These are phyloP conservation scores for Obelidium mucronatum DNA, from an alignment of 192 early-diverging fungal species.

Conservation along the genomic window DNA sequence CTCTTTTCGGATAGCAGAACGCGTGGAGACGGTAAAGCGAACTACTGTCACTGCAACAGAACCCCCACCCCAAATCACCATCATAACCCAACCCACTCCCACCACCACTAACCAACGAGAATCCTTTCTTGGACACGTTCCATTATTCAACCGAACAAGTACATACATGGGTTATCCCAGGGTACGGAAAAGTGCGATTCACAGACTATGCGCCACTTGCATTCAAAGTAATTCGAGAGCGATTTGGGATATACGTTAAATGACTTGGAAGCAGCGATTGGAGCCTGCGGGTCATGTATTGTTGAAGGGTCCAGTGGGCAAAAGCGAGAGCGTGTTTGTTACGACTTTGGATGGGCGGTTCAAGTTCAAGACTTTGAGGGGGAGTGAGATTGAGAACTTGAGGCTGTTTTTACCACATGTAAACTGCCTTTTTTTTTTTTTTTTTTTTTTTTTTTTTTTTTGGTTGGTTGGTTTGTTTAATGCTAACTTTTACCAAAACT, in stretches of 20 bases:
- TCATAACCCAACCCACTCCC: not conserved
- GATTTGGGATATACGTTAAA: slow-evolving; percentile 38
- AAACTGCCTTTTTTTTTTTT: too few relatives aligned
- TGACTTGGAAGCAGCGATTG: slow-evolving; percentile 30
- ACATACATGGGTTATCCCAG: slow-evolving; percentile 46
- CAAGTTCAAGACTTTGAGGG: slow-evolving; percentile 50
- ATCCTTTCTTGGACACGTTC: not conserved
- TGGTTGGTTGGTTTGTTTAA: not conserved
- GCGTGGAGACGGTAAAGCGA: too few relatives aligned
- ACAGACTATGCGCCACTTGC: slow-evolving; percentile 46
- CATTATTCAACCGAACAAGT: slow-evolving; percentile 38
- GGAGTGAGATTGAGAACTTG: slow-evolving; percentile 46
- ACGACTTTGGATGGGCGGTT: slow-evolving; percentile 39
- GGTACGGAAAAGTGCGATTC: slow-evolving; percentile 41
- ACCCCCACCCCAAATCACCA: too few relatives aligned
- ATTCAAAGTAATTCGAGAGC: slow-evolving; percentile 40
- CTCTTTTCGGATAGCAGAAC: too few relatives aligned
- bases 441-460: not conserved
- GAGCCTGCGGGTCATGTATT: not conserved
- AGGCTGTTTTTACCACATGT: slow-evolving; percentile 39
- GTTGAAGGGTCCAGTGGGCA: slow-evolving; percentile 40
- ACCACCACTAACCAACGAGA: not conserved
- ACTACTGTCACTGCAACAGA: too few relatives aligned
- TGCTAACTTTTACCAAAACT: not conserved
- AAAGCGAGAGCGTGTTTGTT: slow-evolving; percentile 34